Evolutionary conservation across 345 rosid genomes (phyloP), one percentile per base, ranked within the genome.

Genomic region (Anacardium occidentale): DNA sequence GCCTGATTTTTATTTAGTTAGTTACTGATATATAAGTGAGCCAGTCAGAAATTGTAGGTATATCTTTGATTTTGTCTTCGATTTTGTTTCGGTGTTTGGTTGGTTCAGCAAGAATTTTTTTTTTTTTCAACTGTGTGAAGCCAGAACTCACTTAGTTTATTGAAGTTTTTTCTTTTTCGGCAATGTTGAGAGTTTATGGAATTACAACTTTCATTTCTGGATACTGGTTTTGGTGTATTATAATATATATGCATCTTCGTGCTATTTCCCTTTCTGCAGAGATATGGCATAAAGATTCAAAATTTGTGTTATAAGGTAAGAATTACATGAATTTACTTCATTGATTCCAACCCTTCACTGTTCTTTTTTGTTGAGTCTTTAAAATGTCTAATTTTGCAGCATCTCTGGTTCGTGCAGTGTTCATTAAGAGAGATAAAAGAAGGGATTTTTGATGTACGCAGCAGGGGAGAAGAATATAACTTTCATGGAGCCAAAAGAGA

Each of bases 401-500:
- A 64, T 73, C 0, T 76, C 20, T 61, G 40, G 69, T 26, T 74
- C 56, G 58, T n/a, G 25, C 77, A 75, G 85, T 63, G 60, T 15
- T 60, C 22, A 29, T 65, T 48, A 22, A 68, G 70, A 50, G 65
- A 54, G 51, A 42, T 62, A 34, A 26, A 32, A 18, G 34, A 56
- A n/a, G 45, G 63, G 15, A 17, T 32, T 25, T 37, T 44, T 48
- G 9, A 44, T 64, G 34, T 54, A 58, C 71, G 69, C 17, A 63
- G 11, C 26, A 34, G 58, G 57, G 44, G 63, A 26, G 40, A 75
- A 84, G 81, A 89, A 87, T 91, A 90, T 90, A 76, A 78, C 89
- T 10, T 87, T 90, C 66, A 83, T 90, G 89, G 90, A 88, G 55
- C 75, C 90, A 2, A 85, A 83, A 64, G 90, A 89, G 75, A 86